Evolutionary conservation across 768 basidiomycete species (phyloP).

Genomic region (Suillus paluster): DNA sequence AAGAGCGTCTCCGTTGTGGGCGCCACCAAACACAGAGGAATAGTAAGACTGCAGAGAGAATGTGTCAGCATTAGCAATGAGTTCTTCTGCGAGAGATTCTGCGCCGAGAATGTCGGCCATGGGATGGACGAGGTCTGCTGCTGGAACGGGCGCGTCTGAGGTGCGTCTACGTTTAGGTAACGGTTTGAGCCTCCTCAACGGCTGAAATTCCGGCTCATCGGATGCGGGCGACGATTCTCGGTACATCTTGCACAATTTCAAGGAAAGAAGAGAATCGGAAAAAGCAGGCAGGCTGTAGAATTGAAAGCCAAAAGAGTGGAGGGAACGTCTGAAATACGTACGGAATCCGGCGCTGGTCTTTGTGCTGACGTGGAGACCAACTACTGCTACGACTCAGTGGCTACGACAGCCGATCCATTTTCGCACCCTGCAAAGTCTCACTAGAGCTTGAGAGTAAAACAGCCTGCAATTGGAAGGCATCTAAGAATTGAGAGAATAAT

Average conservation of each 20-base stretch:
- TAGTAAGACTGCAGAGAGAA: slow-evolving; percentile 68
- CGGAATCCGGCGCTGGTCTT: slow-evolving; percentile 8
- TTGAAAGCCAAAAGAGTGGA: slow-evolving; percentile 21
- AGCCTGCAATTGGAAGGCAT: slow-evolving; percentile 15
- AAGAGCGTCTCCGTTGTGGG: slow-evolving; percentile 16
- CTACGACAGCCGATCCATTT: slow-evolving; percentile 13
- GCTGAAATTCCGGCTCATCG: slow-evolving; percentile 66
- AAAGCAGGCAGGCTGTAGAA: slow-evolving; percentile 16
- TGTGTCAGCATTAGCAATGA: slow-evolving; percentile 59
- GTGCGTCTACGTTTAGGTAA: slow-evolving; percentile 77
- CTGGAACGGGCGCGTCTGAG: slow-evolving; percentile 35
- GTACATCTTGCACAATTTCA: slow-evolving; percentile 46
- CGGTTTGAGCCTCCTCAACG: slow-evolving; percentile 72
- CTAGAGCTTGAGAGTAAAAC: slow-evolving; percentile 2
- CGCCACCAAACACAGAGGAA: slow-evolving; percentile 55
- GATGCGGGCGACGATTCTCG: slow-evolving; percentile 61
- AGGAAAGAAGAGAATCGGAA: slow-evolving; percentile 17
- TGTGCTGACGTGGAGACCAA: slow-evolving; percentile 34
- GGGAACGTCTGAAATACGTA: slow-evolving; percentile 19
- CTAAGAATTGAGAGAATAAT: slow-evolving; percentile 27
- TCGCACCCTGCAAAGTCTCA: slow-evolving; percentile 10
- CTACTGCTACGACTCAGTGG: neutral
- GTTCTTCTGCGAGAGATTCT: slow-evolving; percentile 58
- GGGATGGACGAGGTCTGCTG: slow-evolving; percentile 32
- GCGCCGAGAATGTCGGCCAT: slow-evolving; percentile 42